phyloP scores from a whole-genome alignment of 2,329 filamentous ascomycete species.

The Talaromyces sp. region DNA sequence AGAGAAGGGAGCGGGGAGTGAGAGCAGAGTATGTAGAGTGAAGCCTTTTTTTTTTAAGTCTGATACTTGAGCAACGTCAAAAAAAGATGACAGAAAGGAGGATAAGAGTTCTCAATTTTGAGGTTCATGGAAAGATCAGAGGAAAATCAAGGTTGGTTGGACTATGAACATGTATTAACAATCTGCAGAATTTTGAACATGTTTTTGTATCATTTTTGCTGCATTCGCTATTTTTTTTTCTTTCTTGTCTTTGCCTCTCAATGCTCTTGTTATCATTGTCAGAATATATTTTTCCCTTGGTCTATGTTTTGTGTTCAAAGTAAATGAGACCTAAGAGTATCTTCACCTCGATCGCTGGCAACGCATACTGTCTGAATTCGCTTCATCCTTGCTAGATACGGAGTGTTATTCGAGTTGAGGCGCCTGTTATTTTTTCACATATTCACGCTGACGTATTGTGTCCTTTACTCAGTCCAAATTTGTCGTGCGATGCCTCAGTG shows the following conservation, averaged over 20 bases:
- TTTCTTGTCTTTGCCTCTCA: constrained; percentile 8
- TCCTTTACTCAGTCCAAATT: no score
- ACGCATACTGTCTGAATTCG: no score
- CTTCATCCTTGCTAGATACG: no score
- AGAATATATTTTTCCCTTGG: neutral
- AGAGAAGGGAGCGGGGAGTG: neutral
- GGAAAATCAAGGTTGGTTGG: neutral
- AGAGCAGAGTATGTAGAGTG: constrained; percentile 1
- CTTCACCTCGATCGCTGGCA: no score
- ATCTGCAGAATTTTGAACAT: neutral
- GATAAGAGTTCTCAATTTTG: neutral
- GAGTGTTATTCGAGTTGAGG: no score
- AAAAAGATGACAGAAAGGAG: neutral
- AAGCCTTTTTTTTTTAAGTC: neutral
- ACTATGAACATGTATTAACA: neutral
- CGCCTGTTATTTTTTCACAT: no score
- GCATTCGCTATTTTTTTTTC: constrained; percentile 21
- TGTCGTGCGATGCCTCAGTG: no score
- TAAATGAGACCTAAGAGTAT: no score
- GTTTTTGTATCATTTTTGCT: constrained; percentile 11
- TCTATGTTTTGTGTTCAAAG: neutral
- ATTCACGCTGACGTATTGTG: no score
- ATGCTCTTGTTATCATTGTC: neutral
- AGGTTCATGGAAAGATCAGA: neutral
- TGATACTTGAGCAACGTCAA: neutral